Evolutionary conservation across 805 yeast genomes (phyloP), one percentile per base, ranked within the genome.

Genomic region (Candida nitratophila): DNA sequence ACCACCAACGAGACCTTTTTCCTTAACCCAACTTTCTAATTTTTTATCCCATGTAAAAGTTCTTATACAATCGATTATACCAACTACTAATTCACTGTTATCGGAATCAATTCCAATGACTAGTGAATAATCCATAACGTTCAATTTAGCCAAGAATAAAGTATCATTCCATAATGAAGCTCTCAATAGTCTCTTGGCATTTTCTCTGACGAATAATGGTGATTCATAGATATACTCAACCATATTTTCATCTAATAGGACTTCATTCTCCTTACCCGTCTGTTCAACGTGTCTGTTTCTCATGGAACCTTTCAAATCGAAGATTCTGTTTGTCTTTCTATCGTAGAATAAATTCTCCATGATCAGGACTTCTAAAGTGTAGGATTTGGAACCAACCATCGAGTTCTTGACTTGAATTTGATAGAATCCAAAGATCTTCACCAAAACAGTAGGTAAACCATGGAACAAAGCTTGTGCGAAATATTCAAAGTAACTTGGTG

Each of bases 21-120:
- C 99, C 60, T 93, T 93, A 32, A 93, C 99, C 99, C 99, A 93
- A 60, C 95, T 89, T 61, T 93, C 99, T 24, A 93, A 77, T 63
- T 90, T 93, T 64, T 93, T 93, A 57, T 93, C 99, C 99, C 99
- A 93, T 0, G 99, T 93, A 56, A 91, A 93, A 0, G 99, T 89
- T 47, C 99, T 67, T 37, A 93, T 81, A 70, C 95, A 93, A 62
- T 93, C 87, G 48, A 93, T 90, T 35, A 93, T 90, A 3, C 99
- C 99, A 14, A 90, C 96, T 17, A 89, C 88, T 32, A 93, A 69
- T 44, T 82, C 82, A 42, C 75, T 74, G 49, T 76, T 76, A 20
- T 77, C 74, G 11, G 72, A 68, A 58, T 93, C 96, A 35, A 93
- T 86, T 0, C 98, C 99, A 47, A 93, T 83, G 10, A 93, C 96